A percentile compares a stretch with the other conserved stretches of the same genome.
These are phyloP conservation scores for Brassica nigra DNA, from an alignment of 345 rosid species.

Conservation along the genomic window DNA sequence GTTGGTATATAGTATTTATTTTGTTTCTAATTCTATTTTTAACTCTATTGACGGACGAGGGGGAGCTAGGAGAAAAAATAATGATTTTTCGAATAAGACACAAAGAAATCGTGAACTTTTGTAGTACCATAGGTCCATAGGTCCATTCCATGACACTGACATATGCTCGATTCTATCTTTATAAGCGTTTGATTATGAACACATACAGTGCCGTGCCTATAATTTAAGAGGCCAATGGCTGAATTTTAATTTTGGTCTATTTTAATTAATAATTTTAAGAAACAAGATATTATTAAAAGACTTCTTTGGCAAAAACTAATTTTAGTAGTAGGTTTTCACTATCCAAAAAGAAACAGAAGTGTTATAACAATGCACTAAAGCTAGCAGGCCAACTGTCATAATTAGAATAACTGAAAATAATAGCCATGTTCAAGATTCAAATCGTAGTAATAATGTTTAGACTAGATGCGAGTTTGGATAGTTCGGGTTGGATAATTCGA, in stretches of 20 bases:
- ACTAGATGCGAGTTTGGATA: no score
- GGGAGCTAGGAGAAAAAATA: neutral
- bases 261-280: neutral
- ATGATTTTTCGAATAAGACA: neutral
- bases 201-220: neutral
- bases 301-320: neutral
- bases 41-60: constrained; percentile 16
- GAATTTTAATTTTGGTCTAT: neutral
- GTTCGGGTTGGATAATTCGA: no score
- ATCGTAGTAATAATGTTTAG: no score
- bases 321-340: neutral
- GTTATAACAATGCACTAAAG: neutral
- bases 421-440: no score
- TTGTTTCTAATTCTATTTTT: neutral
- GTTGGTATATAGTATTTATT: neutral
- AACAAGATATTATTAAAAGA: neutral
- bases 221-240: neutral
- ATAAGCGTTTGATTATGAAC: neutral
- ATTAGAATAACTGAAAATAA: no score
- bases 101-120: neutral
- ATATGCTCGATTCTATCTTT: no score
- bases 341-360: neutral
- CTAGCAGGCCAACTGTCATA: neutral
- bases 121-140: neutral
- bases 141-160: no score